Evolutionary conservation across 2,329 filamentous ascomycete genomes (phyloP), one percentile per base, ranked within the genome.

Genomic region (Paramyrothecium roridum): DNA sequence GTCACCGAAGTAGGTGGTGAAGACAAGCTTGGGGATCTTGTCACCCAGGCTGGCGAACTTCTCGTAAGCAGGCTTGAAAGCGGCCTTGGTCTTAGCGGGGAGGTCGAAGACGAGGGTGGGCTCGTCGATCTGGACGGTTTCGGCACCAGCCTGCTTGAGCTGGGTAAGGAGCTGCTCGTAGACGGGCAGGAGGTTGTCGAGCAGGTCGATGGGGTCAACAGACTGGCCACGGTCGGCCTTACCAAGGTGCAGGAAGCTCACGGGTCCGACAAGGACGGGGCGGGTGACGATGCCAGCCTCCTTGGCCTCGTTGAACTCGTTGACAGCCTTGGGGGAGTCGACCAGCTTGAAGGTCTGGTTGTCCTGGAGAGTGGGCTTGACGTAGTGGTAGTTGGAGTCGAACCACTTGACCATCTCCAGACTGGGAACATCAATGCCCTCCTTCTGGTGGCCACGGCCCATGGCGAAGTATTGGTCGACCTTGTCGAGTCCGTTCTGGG

Each of bases 391-490:
- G 89, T 99, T 99, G 64, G 92, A 96, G 85, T 99, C 95, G 75
- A 99, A 99, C 95, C 95, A 99, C 85, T 99, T 99, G 70, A 99
- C 95, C 95, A 99, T 99, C 85, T 99, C 95, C 78, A 96, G 82
- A 71, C 84, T 85, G 67, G 93, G 91, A 64, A 98, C 95, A 77
- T 99, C 95, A 67, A 98, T 84, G 76, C 90, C 86, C 72, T 87
- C 86, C 87, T 91, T 96, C 81, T 99, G 95, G 81, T 96, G 93
- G 73, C 95, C 95, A 88, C 95, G 91, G 72, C 95, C 95, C 91
- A 99, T 96, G 78, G 95, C 95, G 73, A 99, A 99, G 88, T 97
- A 98, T 81, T 96, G 88, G 80, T 99, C 95, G 74, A 99, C 81
- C 63, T 85, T 78, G 77, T 93, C 81, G 64, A 99, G 91, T 68